Conservation (phyloP, 345 rosid species). For the Tarenaya hassleriana region DNA sequence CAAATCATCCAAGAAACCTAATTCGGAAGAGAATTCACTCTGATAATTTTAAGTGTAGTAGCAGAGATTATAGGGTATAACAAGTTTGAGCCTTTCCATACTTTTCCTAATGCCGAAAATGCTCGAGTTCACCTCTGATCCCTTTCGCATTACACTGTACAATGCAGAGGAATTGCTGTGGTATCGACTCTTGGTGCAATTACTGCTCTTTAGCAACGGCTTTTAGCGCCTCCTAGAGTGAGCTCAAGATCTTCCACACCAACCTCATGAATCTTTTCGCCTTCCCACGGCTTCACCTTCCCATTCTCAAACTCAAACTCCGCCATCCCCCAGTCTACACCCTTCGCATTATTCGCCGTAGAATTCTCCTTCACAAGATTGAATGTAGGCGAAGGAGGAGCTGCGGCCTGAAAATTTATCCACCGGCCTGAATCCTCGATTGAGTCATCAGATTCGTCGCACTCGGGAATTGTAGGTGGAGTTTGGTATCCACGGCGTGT, state of each 20-base stretch:
- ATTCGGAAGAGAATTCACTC: too few species aligned
- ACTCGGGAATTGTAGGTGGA: constrained; percentile 83
- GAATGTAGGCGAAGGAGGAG: constrained; percentile 68
- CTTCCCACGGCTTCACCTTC: constrained; percentile 91
- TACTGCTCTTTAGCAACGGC: constrained; percentile 23
- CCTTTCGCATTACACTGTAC: too few species aligned
- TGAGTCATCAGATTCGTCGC: constrained; percentile 87
- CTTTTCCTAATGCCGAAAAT: too few species aligned
- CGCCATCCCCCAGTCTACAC: constrained; percentile 39
- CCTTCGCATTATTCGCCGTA: constrained; percentile 29
- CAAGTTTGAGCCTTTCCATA: too few species aligned
- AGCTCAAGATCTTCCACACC: constrained; percentile 88
- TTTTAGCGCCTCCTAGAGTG: constrained; percentile 54
- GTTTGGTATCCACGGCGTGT: constrained; percentile 62
- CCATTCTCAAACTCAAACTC: constrained; percentile 85
- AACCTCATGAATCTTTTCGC: constrained; percentile 88
- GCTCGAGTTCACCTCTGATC: too few species aligned
- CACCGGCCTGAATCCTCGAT: constrained; percentile 79
- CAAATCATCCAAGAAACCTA: too few species aligned
- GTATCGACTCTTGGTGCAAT: too few species aligned
- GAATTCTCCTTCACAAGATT: constrained; percentile 52
- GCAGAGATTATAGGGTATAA: too few species aligned
- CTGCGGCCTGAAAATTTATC: constrained; percentile 61
- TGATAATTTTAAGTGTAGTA: too few species aligned
- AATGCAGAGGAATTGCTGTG: constrained; percentile 19